These are phyloP conservation scores for Chrysanthemum makinoi DNA, from an alignment of 129 eudicot genomes.

Conservation along the genomic window DNA sequence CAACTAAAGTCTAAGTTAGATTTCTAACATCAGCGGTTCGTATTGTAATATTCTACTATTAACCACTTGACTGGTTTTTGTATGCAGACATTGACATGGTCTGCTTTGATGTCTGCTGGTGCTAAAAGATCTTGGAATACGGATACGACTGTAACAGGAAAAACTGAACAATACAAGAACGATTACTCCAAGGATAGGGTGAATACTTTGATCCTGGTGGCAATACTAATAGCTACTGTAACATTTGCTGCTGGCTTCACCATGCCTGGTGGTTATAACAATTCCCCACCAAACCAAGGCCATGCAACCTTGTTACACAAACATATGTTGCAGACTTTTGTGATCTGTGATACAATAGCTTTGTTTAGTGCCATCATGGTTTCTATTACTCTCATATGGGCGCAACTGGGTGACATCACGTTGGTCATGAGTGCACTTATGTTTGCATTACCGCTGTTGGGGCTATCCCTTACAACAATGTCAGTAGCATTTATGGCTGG, in stretches of 20 bases:
- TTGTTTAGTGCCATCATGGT: constrained; percentile 41
- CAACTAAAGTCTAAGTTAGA: neutral
- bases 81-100: constrained; percentile 46
- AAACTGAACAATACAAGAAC: constrained; percentile 5
- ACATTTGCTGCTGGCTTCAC: constrained; percentile 48
- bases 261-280: constrained; percentile 50
- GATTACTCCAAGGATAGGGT: constrained; percentile 44
- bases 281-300: constrained; percentile 30
- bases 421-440: constrained; percentile 23
- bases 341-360: constrained; percentile 41
- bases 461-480: constrained; percentile 11
- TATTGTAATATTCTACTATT: neutral
- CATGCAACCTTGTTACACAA: constrained; percentile 35
- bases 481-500: neutral
- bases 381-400: constrained; percentile 44
- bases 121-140: constrained; percentile 17
- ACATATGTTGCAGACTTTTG: constrained; percentile 27
- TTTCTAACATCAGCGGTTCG: neutral
- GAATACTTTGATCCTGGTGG: constrained; percentile 41
- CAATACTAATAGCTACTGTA: constrained; percentile 41
- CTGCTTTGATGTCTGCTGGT: constrained; percentile 43
- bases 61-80: neutral
- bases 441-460: constrained; percentile 31
- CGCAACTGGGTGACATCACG: constrained; percentile 38
- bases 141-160: neutral